These are phyloP conservation scores for Metschnikowia chrysomelidarum DNA, from an alignment of 805 yeast genomes.

Conservation along the genomic window DNA sequence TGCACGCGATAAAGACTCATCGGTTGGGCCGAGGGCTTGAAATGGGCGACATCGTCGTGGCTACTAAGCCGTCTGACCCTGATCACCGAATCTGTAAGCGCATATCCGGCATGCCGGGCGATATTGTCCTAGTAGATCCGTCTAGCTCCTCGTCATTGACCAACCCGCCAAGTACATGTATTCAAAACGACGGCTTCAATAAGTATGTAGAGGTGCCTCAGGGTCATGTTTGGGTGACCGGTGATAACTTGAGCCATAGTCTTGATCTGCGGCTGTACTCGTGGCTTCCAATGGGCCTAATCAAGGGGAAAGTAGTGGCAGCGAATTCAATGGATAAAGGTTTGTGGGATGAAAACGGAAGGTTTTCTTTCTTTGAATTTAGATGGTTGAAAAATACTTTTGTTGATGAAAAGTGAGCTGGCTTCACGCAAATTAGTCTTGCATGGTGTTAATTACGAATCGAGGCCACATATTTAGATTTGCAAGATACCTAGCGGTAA, in stretches of 20 bases:
- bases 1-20: conserved; percentile 66
- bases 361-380: conserved; percentile 46
- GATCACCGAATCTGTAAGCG: conserved; percentile 85
- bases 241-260: conserved; percentile 86
- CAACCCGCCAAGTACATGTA: conserved; percentile 25
- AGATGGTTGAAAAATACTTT: conserved; percentile 55
- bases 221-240: conserved; percentile 97
- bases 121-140: conserved; percentile 78
- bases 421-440: too few relatives aligned
- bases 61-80: conserved; percentile 87
- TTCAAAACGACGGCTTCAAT: conserved; percentile 42
- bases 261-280: conserved; percentile 88
- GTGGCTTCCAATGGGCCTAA: conserved; percentile 83
- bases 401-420: conserved; percentile 32
- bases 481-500: too few relatives aligned
- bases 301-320: conserved; percentile 83
- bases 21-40: conserved; percentile 62
- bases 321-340: conserved; percentile 54
- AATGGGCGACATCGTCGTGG: conserved; percentile 87
- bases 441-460: too few relatives aligned
- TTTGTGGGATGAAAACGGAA: conserved; percentile 34
- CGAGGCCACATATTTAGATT: too few relatives aligned
- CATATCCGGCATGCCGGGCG: conserved; percentile 96
- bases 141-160: conserved; percentile 50
- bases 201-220: conserved; percentile 76